Evolutionary conservation across 1,284 basidiomycete species (phyloP).

Genomic region (Ceratobasidium sp.): DNA sequence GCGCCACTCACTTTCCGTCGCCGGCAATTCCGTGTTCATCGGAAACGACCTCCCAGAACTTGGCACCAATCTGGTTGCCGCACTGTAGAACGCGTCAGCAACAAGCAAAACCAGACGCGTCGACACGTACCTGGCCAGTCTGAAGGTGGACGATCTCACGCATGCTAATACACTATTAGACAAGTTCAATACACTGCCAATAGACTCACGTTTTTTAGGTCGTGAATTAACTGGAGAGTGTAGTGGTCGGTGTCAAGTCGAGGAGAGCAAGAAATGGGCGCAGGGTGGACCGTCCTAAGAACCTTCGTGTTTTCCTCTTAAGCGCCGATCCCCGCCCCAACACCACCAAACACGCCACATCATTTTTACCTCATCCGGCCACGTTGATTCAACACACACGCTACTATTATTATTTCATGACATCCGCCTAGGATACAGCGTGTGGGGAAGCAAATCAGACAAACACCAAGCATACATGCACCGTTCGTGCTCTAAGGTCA

Average conservation of each 20-base stretch:
- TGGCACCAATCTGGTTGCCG: conserved; percentile 98
- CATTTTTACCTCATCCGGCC: conserved; percentile 34
- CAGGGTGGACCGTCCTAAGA: conserved; percentile 33
- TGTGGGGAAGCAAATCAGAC: no score
- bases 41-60: conserved; percentile 98
- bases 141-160: conserved; percentile 97
- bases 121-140: conserved; percentile 84
- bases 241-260: conserved; percentile 24
- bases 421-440: conserved; percentile 24
- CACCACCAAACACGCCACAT: conserved; percentile 34
- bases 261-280: conserved; percentile 35
- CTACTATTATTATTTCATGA: conserved; percentile 25
- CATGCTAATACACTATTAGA: conserved; percentile 64
- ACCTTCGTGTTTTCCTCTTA: conserved; percentile 31
- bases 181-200: no score
- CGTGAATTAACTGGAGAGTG: conserved; percentile 35
- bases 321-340: conserved; percentile 14
- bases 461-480: background rate
- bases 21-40: conserved; percentile 96
- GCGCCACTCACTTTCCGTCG: conserved; percentile 66
- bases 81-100: conserved; percentile 60
- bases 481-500: no score
- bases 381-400: conserved; percentile 34
- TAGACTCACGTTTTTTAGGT: conserved; percentile 39
- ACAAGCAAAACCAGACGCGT: conserved; percentile 44